Base-by-base conservation (phyloP, 768 basidiomycete species). In the Rubroboletus pulcherrimus region DNA sequence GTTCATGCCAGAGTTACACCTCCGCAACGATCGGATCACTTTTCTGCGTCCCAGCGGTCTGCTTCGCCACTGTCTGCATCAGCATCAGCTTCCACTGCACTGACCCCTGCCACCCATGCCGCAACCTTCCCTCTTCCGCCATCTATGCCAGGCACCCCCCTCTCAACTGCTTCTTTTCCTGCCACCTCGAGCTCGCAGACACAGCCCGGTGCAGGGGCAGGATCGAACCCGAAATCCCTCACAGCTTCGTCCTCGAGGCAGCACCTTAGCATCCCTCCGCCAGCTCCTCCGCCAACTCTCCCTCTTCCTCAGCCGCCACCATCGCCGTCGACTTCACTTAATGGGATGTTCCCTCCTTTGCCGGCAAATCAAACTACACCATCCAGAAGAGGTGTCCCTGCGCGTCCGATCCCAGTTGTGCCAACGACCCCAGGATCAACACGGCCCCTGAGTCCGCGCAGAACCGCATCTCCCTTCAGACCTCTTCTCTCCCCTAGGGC, bases 301-400 rank as follows among this genome's bases (percentile, higher is more conserved):
- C 70, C 70, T 47, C 63, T 73, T 21, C 69, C 69, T 39, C 71
- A 62, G 24, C 67, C 47, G 10, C 70, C 69, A 26, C 53, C 65
- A 11, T 58, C 63, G 10, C 62, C 59, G 2, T 59, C 56, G 17
- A 15, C 34, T 10, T 40, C 49, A 12, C 31, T 39, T 12, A 51
- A 42, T 37, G 57, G 46, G 34, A 19, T 48, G 19, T 7, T 34
- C 29, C 51, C 15, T 1, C 44, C 60, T 26, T 44, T 55, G 7
- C 54, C 50, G 14, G 33, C 21, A 29, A 51, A 44, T 29, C 55
- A 48, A 4, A 38, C 24, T 15, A 43, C 35, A 35, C 53, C 42
- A 21, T 59, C 57, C 35, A 54, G 58, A 55, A 62, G 57, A 40
- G 24, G 43, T 43, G 30, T n/a, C 6, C 60, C 66, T 34, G 31